Evolutionary conservation across 352 stramenopile species (phyloP).

Genomic region (Globisporangium echinulatum): DNA sequence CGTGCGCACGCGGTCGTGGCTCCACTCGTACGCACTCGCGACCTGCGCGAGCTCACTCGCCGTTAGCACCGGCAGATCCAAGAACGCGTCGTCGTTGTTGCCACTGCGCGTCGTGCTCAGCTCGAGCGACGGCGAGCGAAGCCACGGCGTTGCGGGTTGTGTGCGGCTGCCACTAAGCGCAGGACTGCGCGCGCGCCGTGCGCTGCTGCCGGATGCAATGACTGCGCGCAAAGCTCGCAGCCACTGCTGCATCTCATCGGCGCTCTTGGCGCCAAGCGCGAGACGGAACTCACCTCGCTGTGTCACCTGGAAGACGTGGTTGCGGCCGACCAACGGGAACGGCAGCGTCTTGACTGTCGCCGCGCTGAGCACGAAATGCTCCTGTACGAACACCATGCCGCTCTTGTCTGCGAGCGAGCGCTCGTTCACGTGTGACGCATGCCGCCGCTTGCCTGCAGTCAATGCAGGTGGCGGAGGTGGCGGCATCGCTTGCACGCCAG

Average conservation of each 20-base stretch:
- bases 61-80: constrained; percentile 25
- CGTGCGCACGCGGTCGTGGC: constrained; percentile 48
- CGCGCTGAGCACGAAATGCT: constrained; percentile 28
- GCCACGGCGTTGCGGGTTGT: background rate
- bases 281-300: constrained; percentile 19
- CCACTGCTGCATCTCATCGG: constrained; percentile 42
- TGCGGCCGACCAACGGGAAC: constrained; percentile 37
- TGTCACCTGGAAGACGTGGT: constrained; percentile 54
- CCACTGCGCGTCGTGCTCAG: background rate
- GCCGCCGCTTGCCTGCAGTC: background rate
- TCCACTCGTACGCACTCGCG: constrained; percentile 34
- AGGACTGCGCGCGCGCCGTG: constrained; percentile 1
- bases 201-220: background rate
- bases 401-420: constrained; percentile 13
- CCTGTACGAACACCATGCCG: constrained; percentile 41
- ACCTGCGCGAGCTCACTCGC: constrained; percentile 28
- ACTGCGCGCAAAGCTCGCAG: constrained; percentile 23
- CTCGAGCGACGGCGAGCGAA: constrained; percentile 12
- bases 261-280: constrained; percentile 40
- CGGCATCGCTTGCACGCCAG: background rate
- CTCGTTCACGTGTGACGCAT: background rate
- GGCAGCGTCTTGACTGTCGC: constrained; percentile 29
- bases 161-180: background rate
- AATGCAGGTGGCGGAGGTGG: background rate
- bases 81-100: constrained; percentile 16